Base-by-base conservation (phyloP, 192 early-diverging fungal genomes). In the Backusella tarrabulga region DNA sequence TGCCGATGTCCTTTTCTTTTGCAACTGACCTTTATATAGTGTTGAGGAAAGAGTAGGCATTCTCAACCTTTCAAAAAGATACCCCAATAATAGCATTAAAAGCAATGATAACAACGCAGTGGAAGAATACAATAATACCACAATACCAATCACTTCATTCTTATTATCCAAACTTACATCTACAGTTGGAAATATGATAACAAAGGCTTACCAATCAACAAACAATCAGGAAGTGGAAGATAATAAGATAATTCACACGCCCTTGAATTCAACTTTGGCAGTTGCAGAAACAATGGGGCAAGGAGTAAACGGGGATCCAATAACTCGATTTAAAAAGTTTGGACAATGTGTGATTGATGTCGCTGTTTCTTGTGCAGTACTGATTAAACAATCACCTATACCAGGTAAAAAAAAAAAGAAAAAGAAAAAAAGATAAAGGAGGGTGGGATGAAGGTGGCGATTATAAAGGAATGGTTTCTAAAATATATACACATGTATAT, bases 311-410 rank as follows among this genome's bases (percentile, higher is more conserved):
- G 23, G 56, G 17, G 68, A 71, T 36, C 76, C 54, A 23, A 56
- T 72, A 1, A 41, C 54, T 67, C 70, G 71, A 42, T 78, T 78
- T 63, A 60, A 72, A 50, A 42, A 42, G 23, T 73, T 78, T 67
- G 60, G 71, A 8, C 77, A 78, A 46, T 44, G 35, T 32, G 83
- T 88, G 6, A 87, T 87, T 66, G 74, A 85, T 15, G 79, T 83
- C 0, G 83, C 83, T 0, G 80, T 88, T 32, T 73, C 78, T 12
- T 76, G 73, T 34, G 87, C 87, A 0, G 81, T 88, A 42, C 77
- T 83, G 4, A 68, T 88, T 11, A 88, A 88, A 77, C 87, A 87
- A 50, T 87, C 86, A 6, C 87, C 87, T 60, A 84, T 88, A 63
- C 87, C 87, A 17, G 79, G 74, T 80, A 60, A 74, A 3, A 32